These are phyloP conservation scores for Haplosporangium sp. DNA, from an alignment of 371 early-diverging fungal genomes.

Conservation along the genomic window DNA sequence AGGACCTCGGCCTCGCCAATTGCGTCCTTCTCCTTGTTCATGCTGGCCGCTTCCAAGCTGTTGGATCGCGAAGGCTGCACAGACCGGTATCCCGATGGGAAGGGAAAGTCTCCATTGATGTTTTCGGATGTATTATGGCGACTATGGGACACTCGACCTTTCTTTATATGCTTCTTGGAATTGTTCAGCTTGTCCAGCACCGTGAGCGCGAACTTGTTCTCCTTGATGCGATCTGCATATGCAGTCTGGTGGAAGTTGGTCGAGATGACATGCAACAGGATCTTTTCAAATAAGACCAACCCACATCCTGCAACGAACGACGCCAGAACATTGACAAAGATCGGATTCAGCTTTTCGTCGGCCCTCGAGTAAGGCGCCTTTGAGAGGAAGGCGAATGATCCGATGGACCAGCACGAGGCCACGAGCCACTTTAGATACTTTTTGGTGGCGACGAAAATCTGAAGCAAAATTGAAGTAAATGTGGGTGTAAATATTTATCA, in stretches of 20 bases:
- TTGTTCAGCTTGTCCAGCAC: conserved; percentile 40
- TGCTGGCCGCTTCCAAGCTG: conserved; percentile 25
- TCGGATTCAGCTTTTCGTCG: conserved; percentile 16
- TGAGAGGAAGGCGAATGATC: conserved; percentile 47
- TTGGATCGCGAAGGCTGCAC: conserved; percentile 30
- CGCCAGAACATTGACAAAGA: conserved; percentile 41
- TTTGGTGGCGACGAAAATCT: conserved; percentile 51
- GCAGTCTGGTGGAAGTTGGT: conserved; percentile 68
- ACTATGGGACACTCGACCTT: conserved; percentile 36
- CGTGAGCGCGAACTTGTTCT: conserved; percentile 62
- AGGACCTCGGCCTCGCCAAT: conserved; percentile 11
- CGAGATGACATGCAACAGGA: conserved; percentile 49
- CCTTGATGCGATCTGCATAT: conserved; percentile 63
- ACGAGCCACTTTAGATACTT: conserved; percentile 44
- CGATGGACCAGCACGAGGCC: conserved; percentile 49
- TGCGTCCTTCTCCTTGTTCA: background rate
- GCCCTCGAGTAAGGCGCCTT: conserved; percentile 17
- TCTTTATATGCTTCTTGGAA: conserved; percentile 40
- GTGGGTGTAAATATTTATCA: background rate
- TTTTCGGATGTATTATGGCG: conserved; percentile 32
- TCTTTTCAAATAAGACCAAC: conserved; percentile 39
- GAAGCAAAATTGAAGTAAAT: background rate
- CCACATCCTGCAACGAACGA: conserved; percentile 36
- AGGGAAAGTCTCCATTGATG: conserved; percentile 21
- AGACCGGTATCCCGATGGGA: conserved; percentile 27